Evolutionary conservation across 345 rosid species (phyloP).

Genomic region (Bretschneidera sinensis): DNA sequence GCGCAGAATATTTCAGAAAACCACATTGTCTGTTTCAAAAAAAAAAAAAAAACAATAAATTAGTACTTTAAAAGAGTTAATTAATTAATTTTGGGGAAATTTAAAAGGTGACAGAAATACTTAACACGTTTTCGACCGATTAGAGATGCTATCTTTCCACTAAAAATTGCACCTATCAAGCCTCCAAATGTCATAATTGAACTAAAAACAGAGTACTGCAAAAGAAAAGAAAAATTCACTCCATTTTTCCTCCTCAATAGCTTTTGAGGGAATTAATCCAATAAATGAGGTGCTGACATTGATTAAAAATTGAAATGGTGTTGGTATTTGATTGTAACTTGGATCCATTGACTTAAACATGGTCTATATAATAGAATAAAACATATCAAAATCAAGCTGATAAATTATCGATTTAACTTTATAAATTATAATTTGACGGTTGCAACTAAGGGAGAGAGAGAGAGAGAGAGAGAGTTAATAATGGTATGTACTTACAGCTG

Average conservation of each 20-base stretch:
- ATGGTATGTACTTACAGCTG: conserved; percentile 27
- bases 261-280: not conserved
- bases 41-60: conserved; percentile 4
- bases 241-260: too few species aligned
- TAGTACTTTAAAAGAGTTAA: not conserved
- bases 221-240: not conserved
- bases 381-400: too few species aligned
- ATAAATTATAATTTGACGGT: too few species aligned
- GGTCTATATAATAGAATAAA: too few species aligned
- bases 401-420: not conserved
- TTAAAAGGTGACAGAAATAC: not conserved
- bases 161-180: conserved; percentile 31
- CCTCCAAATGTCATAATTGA: conserved; percentile 36
- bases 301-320: too few species aligned
- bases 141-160: conserved; percentile 35
- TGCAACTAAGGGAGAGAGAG: too few species aligned
- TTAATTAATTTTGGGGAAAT: not conserved
- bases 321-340: too few species aligned
- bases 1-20: conserved; percentile 28
- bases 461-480: too few species aligned
- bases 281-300: too few species aligned
- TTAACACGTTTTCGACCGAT: conserved; percentile 32
- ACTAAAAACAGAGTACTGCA: conserved; percentile 30
- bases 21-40: conserved; percentile 38
- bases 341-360: too few species aligned